Conservation (phyloP, 2,329 filamentous ascomycete genomes). For the Sporothrix phasma region DNA sequence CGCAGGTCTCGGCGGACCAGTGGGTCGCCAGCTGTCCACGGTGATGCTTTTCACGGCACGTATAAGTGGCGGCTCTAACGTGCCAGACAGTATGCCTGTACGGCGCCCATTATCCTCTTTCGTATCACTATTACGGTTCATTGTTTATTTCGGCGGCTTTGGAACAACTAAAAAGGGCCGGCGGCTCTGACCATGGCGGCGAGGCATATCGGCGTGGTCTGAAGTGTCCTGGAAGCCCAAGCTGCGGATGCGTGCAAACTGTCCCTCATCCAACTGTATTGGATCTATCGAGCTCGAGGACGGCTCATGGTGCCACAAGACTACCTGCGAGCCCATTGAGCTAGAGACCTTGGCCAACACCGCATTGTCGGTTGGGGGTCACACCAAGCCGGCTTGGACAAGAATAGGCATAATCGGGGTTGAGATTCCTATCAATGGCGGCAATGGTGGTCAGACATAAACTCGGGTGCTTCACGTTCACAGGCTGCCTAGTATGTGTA, state of each 20-base stretch:
- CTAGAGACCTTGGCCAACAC: slow-evolving; percentile 25
- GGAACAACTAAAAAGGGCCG: slow-evolving; percentile 25
- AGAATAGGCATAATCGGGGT: too few relatives aligned
- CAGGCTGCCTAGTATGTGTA: background rate
- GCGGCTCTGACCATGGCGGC: slow-evolving; percentile 17
- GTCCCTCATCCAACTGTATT: slow-evolving; percentile 28
- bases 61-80: too few relatives aligned
- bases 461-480: background rate
- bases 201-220: slow-evolving; percentile 27
- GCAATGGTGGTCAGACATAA: too few relatives aligned
- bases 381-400: slow-evolving; percentile 15
- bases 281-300: slow-evolving; percentile 29
- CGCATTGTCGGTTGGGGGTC: slow-evolving; percentile 25
- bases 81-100: too few relatives aligned
- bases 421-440: too few relatives aligned
- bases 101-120: too few relatives aligned
- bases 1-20: too few relatives aligned
- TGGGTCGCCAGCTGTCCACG: too few relatives aligned
- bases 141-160: too few relatives aligned
- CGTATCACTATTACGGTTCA: too few relatives aligned
- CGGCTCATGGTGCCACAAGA: slow-evolving; percentile 28
- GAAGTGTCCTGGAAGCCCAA: slow-evolving; percentile 25
- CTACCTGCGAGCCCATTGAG: slow-evolving; percentile 30
- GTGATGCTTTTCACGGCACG: too few relatives aligned
- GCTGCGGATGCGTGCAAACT: slow-evolving; percentile 26